Base-by-base conservation (phyloP, 495 filamentous ascomycete species). In the Xylaria bambusicola region DNA sequence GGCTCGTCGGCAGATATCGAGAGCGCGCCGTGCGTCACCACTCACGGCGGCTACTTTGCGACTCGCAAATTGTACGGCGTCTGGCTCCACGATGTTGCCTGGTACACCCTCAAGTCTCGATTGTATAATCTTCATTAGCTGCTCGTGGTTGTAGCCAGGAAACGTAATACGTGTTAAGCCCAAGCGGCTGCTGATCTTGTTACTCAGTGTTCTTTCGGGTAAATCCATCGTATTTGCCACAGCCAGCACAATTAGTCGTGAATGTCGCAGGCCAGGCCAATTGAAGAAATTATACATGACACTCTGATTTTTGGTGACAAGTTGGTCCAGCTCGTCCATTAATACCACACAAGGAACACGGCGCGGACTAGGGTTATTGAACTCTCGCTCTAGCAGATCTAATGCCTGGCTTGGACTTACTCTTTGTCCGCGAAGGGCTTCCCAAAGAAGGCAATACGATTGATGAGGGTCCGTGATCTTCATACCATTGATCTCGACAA, bases 221-320 rank as follows among this genome's bases (percentile, higher is more conserved):
- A 99, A 77, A 73, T 99, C 95, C 95, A 99, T 99, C 20, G 95
- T 99, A 72, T 99, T 99, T 33, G 95, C 95, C 9, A 99, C 95
- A 7, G 95, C 95, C 0, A 99, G 82, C 12, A 99, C 95, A 69
- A 98, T 97, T 33, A 99, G 81, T 45, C 92, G 83, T 27, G 90
- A 94, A 69, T 99, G 91, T 33, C 89, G 85, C 18, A 97, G 82
- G 18, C 87, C 86, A n/a, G 95, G 95, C 95, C 95, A 99, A 68
- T 99, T 99, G 84, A 99, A 99, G 74, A 99, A 99, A 69, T 99
- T 99, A 77, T 99, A 99, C 95, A 99, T 99, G 69, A 99, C 95
- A 24, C 90, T 91, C 65, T 99, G 95, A 68, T 94, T 97, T 60
- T 91, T 93, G 20, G 95, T 99, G 2, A 97, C 95, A 4, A 99